Percentiles rank a stretch among this genome's conserved stretches.
Evolutionary conservation across 2,329 filamentous ascomycete species (phyloP).

Genomic region (Emydomyces testavorans): DNA sequence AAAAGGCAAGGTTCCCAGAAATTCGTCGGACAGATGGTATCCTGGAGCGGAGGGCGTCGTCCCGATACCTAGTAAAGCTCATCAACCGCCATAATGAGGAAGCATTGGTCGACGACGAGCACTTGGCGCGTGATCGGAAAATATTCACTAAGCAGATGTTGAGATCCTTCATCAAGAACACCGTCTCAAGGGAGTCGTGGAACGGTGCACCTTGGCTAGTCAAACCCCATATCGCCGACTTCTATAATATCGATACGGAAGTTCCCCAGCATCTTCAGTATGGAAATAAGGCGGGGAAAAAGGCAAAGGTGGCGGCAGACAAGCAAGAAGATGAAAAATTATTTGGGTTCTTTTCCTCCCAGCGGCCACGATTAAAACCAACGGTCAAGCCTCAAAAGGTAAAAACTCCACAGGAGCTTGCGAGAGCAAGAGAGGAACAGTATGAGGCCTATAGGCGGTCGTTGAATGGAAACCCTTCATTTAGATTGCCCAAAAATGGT

Average conservation of each 20-base stretch:
- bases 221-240: constrained; percentile 69
- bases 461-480: constrained; percentile 35
- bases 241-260: constrained; percentile 77
- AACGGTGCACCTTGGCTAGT: constrained; percentile 95
- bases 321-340: constrained; percentile 41
- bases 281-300: constrained; percentile 68
- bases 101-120: constrained; percentile 64
- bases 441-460: constrained; percentile 40
- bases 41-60: constrained; percentile 54
- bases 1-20: constrained; percentile 66
- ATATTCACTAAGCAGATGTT: constrained; percentile 91
- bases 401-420: constrained; percentile 42
- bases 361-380: constrained; percentile 56
- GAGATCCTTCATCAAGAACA: constrained; percentile 88
- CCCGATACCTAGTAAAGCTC: constrained; percentile 69
- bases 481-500: constrained; percentile 20
- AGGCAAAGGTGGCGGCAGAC: constrained; percentile 58
- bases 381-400: constrained; percentile 57
- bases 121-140: constrained; percentile 77
- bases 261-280: constrained; percentile 73
- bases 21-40: constrained; percentile 53
- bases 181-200: constrained; percentile 83
- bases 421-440: constrained; percentile 36
- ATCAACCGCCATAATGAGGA: constrained; percentile 58
- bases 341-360: constrained; percentile 41